Conservation (phyloP, 148 eudicot genomes). For the Cornus suecica region DNA sequence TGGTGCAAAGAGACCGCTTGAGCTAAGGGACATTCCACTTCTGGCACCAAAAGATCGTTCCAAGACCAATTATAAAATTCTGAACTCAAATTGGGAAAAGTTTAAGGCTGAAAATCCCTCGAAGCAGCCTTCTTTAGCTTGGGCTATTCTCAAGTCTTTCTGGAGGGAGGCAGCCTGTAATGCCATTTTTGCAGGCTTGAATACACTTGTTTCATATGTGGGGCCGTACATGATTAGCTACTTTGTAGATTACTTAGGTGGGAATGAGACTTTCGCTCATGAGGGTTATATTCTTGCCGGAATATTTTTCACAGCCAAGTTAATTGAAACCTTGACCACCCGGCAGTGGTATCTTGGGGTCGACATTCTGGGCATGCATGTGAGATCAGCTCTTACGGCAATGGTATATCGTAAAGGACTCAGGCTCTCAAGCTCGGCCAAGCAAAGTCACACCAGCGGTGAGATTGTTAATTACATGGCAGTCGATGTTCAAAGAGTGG, state of each 20-base stretch:
- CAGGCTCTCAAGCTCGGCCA: slow-evolving; percentile 66
- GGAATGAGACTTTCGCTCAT: slow-evolving; percentile 57
- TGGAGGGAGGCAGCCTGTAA: slow-evolving; percentile 84
- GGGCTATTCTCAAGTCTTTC: slow-evolving; percentile 78
- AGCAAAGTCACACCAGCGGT: slow-evolving; percentile 84
- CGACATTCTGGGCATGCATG: slow-evolving; percentile 83
- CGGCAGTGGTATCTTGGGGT: slow-evolving; percentile 89
- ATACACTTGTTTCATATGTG: slow-evolving; percentile 78
- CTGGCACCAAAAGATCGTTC: slow-evolving; percentile 86
- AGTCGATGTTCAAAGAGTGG: slow-evolving; percentile 91
- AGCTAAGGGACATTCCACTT: slow-evolving; percentile 84
- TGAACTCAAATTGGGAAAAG: slow-evolving; percentile 80
- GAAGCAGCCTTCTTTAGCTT: slow-evolving; percentile 65
- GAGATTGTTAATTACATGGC: slow-evolving; percentile 97
- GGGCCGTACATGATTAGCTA: slow-evolving; percentile 93
- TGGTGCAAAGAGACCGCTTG: slow-evolving; percentile 92
- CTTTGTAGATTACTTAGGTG: slow-evolving; percentile 84
- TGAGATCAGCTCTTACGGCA: slow-evolving; percentile 85
- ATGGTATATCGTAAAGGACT: slow-evolving; percentile 87
- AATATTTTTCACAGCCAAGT: slow-evolving; percentile 64
- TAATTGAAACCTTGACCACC: slow-evolving; percentile 74
- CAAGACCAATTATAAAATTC: slow-evolving; percentile 63
- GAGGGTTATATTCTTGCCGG: slow-evolving; percentile 91
- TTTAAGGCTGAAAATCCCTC: slow-evolving; percentile 53
- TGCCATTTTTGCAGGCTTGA: slow-evolving; percentile 75